Percentiles rank a stretch among this genome's conserved stretches.
phyloP scores from a whole-genome alignment of 257 asterid genomes.

The Agastache rugosa region DNA sequence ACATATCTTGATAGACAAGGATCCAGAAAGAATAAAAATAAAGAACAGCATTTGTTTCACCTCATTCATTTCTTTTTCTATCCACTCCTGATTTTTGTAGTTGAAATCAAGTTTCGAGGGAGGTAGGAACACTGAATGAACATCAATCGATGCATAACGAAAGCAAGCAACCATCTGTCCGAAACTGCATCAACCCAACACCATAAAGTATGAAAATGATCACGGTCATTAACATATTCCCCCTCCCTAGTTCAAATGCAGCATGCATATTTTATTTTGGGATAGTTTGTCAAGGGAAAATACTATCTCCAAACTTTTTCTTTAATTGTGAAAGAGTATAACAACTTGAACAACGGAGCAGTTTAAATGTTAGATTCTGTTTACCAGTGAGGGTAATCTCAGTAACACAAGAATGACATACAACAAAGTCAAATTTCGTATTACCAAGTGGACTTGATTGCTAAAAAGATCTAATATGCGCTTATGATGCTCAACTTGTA shows the following conservation, averaged over 20 bases:
- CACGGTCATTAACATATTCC: neutral
- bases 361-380: neutral
- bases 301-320: constrained; percentile 15
- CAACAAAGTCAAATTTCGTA: constrained; percentile 13
- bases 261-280: constrained; percentile 28
- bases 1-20: constrained; percentile 12
- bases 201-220: constrained; percentile 31
- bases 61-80: constrained; percentile 75
- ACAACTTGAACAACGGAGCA: neutral
- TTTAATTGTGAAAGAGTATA: constrained; percentile 8
- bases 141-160: constrained; percentile 98
- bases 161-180: constrained; percentile 99
- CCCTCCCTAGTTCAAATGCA: constrained; percentile 15
- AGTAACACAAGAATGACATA: constrained; percentile 23
- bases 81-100: constrained; percentile 85
- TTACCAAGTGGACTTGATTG: constrained; percentile 10
- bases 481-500: constrained; percentile 12
- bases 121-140: constrained; percentile 90
- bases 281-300: neutral
- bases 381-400: constrained; percentile 3
- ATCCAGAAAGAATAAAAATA: constrained; percentile 12
- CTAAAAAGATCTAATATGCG: no score
- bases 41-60: constrained; percentile 42
- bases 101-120: constrained; percentile 85
- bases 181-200: constrained; percentile 58